Evolutionary conservation across 148 eudicot species (phyloP).

Genomic region (Diospyros kaki): DNA sequence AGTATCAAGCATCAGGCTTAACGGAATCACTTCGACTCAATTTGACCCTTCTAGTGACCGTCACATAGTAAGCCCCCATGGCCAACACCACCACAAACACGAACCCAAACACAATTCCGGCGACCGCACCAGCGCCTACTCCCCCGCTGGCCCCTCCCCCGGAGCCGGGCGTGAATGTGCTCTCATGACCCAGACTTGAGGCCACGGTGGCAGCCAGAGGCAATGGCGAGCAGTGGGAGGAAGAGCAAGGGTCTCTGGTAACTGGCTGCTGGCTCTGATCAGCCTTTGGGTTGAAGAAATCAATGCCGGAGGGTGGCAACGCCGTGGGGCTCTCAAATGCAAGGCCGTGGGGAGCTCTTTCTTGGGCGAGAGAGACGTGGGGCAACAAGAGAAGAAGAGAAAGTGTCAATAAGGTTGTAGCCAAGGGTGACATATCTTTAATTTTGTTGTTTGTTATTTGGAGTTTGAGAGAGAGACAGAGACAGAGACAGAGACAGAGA

Average conservation of each 20-base stretch:
- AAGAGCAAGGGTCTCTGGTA: conserved; percentile 18
- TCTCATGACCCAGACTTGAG: conserved; percentile 44
- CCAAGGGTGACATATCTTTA: conserved; percentile 4
- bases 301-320: conserved; percentile 53
- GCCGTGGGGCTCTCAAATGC: conserved; percentile 35
- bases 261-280: conserved; percentile 4
- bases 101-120: conserved; percentile 30
- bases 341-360: conserved; percentile 69
- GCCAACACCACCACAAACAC: conserved; percentile 33
- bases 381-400: conserved; percentile 22
- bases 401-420: conserved; percentile 19
- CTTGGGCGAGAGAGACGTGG: conserved; percentile 28
- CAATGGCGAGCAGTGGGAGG: conserved; percentile 38
- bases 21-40: conserved; percentile 24
- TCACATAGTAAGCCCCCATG: conserved; percentile 47
- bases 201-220: conserved; percentile 54
- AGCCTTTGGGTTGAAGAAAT: conserved; percentile 54
- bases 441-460: neutral
- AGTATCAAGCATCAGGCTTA: conserved; percentile 28
- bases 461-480: neutral
- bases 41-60: conserved; percentile 35
- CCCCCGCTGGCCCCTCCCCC: neutral
- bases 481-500: no score
- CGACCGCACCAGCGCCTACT: conserved; percentile 10
- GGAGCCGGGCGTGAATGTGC: neutral